A percentile compares a stretch with the other conserved stretches of the same genome.
Conservation (phyloP, 345 rosid species). For the Salix caprea region DNA sequence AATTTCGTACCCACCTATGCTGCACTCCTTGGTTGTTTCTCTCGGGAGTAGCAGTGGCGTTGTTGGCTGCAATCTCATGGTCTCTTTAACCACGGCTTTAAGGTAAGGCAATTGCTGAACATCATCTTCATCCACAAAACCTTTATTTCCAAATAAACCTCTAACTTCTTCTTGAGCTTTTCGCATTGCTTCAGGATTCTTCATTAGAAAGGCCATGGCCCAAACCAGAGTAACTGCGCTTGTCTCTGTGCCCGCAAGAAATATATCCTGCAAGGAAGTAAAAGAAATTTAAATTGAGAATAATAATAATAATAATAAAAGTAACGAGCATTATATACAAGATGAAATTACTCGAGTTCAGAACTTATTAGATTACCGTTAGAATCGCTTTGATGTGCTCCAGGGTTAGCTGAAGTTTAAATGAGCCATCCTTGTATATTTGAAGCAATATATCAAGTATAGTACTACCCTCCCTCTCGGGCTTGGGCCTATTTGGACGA, state of each 20-base stretch:
- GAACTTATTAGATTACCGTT: constrained; percentile 24
- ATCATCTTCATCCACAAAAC: constrained; percentile 8
- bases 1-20: not conserved
- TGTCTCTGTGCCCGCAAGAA: not conserved
- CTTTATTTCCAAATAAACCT: not conserved
- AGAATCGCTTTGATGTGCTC: constrained; percentile 55
- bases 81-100: not conserved
- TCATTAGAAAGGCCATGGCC: not conserved
- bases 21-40: no score
- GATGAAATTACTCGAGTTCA: not conserved
- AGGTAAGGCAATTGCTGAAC: not conserved
- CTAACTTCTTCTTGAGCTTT: constrained; percentile 5
- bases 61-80: not conserved
- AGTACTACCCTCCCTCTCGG: constrained; percentile 23
- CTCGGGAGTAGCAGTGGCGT: not conserved
- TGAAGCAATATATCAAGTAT: constrained; percentile 35
- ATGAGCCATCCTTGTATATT: constrained; percentile 20
- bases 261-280: not conserved
- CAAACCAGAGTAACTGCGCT: not conserved
- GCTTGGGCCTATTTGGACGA: constrained; percentile 11
- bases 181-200: not conserved
- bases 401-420: constrained; percentile 20
- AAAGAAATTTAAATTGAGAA: not conserved
- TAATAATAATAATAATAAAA: not conserved
- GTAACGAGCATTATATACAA: no score